These are phyloP conservation scores for Xylariaceae sp. DNA, from an alignment of 2,329 filamentous ascomycete species.

Conservation along the genomic window DNA sequence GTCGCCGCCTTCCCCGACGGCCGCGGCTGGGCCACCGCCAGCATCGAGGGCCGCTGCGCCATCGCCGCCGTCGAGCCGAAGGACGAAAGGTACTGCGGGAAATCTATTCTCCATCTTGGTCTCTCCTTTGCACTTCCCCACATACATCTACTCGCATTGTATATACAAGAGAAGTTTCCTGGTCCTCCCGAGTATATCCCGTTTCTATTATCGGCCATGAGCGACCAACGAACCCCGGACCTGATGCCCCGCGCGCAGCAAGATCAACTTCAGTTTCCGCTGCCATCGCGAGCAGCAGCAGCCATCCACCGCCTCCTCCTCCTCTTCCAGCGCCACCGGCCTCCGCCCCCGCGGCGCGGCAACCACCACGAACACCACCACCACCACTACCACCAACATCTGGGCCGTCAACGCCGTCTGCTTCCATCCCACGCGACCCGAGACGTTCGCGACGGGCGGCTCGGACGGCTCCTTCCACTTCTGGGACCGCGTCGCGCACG, in stretches of 20 bases:
- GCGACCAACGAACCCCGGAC: background rate
- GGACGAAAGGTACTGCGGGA: slow-evolving; percentile 13
- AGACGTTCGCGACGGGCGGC: slow-evolving; percentile 24
- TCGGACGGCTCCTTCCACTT: slow-evolving; percentile 34
- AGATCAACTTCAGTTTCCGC: slow-evolving; percentile 21
- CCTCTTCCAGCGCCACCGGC: no score
- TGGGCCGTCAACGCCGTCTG: slow-evolving; percentile 26
- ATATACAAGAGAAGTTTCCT: no score
- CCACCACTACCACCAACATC: slow-evolving; percentile 16
- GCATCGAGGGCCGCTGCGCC: slow-evolving; percentile 24
- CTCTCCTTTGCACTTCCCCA: no score
- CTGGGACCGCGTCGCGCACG: slow-evolving; percentile 48
- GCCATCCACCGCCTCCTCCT: no score
- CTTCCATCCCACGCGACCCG: slow-evolving; percentile 20
- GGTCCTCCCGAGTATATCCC: no score
- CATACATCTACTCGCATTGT: no score
- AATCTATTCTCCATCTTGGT: background rate
- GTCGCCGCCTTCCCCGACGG: slow-evolving; percentile 21
- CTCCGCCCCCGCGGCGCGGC: slow-evolving; percentile 1
- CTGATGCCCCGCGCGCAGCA: slow-evolving; percentile 2
- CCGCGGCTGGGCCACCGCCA: slow-evolving; percentile 20
- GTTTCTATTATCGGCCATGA: background rate
- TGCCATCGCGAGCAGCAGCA: slow-evolving; percentile 26
- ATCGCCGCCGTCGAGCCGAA: slow-evolving; percentile 15
- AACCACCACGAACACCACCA: slow-evolving; percentile 1